Evolutionary conservation across 768 basidiomycete species (phyloP), one percentile per base, ranked within the genome.

Genomic region (Hypholoma sublateritium): DNA sequence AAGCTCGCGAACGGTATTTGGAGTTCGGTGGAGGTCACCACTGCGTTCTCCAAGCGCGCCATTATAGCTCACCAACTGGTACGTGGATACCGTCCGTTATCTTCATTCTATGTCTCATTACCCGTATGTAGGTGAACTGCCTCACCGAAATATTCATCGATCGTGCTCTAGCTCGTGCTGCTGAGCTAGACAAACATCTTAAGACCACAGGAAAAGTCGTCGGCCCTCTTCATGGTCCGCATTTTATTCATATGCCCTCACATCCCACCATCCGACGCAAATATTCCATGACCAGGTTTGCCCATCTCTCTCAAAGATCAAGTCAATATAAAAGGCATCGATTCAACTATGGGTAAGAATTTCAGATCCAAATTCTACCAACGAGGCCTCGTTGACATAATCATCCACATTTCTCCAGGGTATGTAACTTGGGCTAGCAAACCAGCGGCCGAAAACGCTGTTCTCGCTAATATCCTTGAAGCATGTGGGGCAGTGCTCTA

Each of bases 61-160:
- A 80, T 89, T 43, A 69, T 94, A 45, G 91, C 91, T 3, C 91
- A 94, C 42, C 90, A 92, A 63, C 66, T 92, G 16, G 89, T 89
- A 53, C 64, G 80, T 19, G 46, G 1, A 11, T 32, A 25, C 25
- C 25, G 44, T 24, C 45, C 24, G 34, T 51, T 49, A 12, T 16
- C 17, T 42, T 16, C 4, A 25, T 39, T 19, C 5, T n/a, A 50
- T 19, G 21, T 57, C 21, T 16, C 19, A 4, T 21, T 48, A 4
- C 25, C 16, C 13, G 4, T n/a, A 8, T 34, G 37, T 62, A 91
- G 89, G 84, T 84, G 6, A 92, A 92, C 61, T 93, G 92, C 66
- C 66, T 93, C 37, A 93, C 91, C 0, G 91, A 93, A 68, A 85
- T 91, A 16, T 91, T 89, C 62, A 79, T 91, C 48, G 87, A 92